phyloP scores from a whole-genome alignment of 768 basidiomycete species.

The Mycena venus region DNA sequence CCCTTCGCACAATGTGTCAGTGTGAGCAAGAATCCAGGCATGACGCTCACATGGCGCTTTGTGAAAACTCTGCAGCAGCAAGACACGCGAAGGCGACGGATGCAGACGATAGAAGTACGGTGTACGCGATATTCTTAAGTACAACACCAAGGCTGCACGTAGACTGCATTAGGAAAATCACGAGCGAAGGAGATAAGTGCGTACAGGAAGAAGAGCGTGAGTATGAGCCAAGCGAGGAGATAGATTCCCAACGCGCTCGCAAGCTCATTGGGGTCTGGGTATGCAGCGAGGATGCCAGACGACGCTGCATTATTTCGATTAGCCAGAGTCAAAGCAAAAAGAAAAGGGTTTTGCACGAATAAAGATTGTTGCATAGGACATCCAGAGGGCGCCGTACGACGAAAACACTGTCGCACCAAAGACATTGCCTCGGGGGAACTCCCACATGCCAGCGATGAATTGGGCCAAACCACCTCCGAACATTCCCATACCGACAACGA shows the following conservation, averaged over 20 bases:
- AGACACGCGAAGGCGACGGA: constrained; percentile 57
- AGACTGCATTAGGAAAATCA: not conserved
- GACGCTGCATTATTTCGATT: constrained; percentile 50
- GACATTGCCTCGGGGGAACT: constrained; percentile 70
- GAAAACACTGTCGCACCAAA: constrained; percentile 84
- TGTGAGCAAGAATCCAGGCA: not conserved
- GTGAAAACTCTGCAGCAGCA: constrained; percentile 54
- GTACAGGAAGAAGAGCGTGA: constrained; percentile 67
- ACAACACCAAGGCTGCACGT: constrained; percentile 51
- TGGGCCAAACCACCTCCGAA: constrained; percentile 82
- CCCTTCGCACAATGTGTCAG: constrained; percentile 36
- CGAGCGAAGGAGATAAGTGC: not conserved
- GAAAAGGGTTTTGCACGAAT: constrained; percentile 43
- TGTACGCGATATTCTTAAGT: constrained; percentile 56
- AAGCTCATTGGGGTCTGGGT: constrained; percentile 55
- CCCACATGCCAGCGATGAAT: constrained; percentile 88
- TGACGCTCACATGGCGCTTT: constrained; percentile 42
- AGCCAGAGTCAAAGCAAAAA: not conserved
- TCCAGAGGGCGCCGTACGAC: constrained; percentile 84
- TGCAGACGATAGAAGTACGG: constrained; percentile 53
- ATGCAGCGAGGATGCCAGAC: constrained; percentile 68
- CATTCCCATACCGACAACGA: constrained; percentile 82
- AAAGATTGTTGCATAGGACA: constrained; percentile 79
- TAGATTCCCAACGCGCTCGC: constrained; percentile 75
- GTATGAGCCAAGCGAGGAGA: constrained; percentile 74